Evolutionary conservation across 495 filamentous ascomycete species (phyloP).

Genomic region (Neurospora sp.): DNA sequence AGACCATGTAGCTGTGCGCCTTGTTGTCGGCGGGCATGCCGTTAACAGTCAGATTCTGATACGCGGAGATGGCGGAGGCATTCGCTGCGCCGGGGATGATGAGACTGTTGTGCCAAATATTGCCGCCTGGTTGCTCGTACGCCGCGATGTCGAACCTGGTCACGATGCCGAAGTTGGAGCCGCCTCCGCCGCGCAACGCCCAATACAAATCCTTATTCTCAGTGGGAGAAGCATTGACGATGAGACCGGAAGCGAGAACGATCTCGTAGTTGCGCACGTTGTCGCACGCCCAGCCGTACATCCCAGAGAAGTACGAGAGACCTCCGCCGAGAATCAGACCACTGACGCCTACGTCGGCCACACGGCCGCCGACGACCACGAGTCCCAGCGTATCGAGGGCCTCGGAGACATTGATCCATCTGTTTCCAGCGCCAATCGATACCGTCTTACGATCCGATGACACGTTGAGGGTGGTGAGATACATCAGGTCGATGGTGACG

Average conservation of each 20-base stretch:
- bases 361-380: slow-evolving; percentile 46
- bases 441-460: slow-evolving; percentile 22
- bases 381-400: slow-evolving; percentile 35
- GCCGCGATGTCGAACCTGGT: slow-evolving; percentile 26
- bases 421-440: slow-evolving; percentile 34
- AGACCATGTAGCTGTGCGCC: slow-evolving; percentile 16
- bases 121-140: slow-evolving; percentile 15
- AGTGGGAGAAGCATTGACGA: slow-evolving; percentile 33
- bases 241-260: slow-evolving; percentile 34
- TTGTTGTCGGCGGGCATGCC: slow-evolving; percentile 9
- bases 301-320: slow-evolving; percentile 27
- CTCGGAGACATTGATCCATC: slow-evolving; percentile 46
- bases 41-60: slow-evolving; percentile 14
- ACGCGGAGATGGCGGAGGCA: slow-evolving; percentile 12
- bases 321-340: slow-evolving; percentile 50
- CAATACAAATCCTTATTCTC: slow-evolving; percentile 42
- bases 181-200: slow-evolving; percentile 49
- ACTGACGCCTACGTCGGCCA: slow-evolving; percentile 44
- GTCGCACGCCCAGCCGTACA: slow-evolving; percentile 19
- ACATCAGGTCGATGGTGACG: slow-evolving; percentile 44
- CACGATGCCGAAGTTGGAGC: slow-evolving; percentile 48
- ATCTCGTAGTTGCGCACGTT: slow-evolving; percentile 41
- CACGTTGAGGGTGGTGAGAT: slow-evolving; percentile 33
- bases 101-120: slow-evolving; percentile 13
- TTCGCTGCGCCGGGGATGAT: slow-evolving; percentile 11